Percentiles rank a stretch among this genome's conserved stretches.
These are phyloP conservation scores for Pythium myriotylum DNA, from an alignment of 352 stramenopile genomes.

Conservation along the genomic window DNA sequence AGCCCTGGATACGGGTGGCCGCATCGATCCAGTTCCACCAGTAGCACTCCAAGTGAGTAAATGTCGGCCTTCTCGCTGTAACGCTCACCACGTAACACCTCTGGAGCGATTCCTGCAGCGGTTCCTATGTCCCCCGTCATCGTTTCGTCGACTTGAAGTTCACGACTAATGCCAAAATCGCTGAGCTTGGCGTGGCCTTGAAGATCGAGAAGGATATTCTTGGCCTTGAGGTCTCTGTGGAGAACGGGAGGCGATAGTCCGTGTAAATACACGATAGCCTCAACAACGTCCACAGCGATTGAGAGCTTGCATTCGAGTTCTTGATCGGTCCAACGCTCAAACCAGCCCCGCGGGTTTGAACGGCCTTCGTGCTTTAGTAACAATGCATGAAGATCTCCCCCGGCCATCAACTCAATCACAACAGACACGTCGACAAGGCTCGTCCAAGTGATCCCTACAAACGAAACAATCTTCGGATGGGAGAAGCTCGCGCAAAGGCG, in stretches of 20 bases:
- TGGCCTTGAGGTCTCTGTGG: constrained; percentile 23
- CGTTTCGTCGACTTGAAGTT: constrained; percentile 9
- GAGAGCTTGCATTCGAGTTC: constrained; percentile 3
- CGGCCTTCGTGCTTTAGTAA: constrained; percentile 7
- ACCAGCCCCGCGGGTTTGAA: background rate
- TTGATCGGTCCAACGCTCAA: background rate
- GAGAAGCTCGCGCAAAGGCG: constrained; percentile 32
- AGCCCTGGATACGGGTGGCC: background rate
- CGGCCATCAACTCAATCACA: constrained; percentile 32
- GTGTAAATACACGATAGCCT: constrained; percentile 21
- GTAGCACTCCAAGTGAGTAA: constrained; percentile 31
- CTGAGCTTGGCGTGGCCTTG: constrained; percentile 12
- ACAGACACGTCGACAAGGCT: constrained; percentile 28
- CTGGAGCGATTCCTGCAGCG: constrained; percentile 27
- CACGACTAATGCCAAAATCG: constrained; percentile 21
- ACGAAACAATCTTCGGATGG: constrained; percentile 36
- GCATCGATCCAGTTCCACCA: constrained; percentile 13
- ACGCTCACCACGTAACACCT: constrained; percentile 27
- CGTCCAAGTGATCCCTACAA: constrained; percentile 33
- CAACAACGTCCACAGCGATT: constrained; percentile 14
- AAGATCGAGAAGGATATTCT: constrained; percentile 18
- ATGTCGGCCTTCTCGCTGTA: constrained; percentile 37
- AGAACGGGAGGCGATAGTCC: constrained; percentile 22
- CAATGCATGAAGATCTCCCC: constrained; percentile 20
- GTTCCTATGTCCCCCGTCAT: constrained; percentile 30